Percentiles rank a stretch among this genome's conserved stretches.
These are phyloP conservation scores for Kuraishia hungarica DNA, from an alignment of 805 yeast genomes.

Conservation along the genomic window DNA sequence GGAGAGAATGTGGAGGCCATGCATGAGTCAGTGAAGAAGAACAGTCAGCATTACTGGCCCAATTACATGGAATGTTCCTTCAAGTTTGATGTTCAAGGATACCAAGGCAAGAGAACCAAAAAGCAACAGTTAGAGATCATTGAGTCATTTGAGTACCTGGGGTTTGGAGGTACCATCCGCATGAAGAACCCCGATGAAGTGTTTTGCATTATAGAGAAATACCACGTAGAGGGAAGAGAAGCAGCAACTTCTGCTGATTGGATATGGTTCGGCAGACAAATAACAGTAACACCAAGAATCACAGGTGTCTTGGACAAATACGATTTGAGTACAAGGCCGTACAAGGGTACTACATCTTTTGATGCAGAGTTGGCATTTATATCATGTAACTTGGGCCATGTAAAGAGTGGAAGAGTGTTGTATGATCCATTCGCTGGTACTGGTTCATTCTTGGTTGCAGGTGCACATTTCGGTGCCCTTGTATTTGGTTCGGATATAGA, in stretches of 20 bases:
- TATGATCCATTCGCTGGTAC: constrained; percentile 98
- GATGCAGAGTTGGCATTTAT: constrained; percentile 89
- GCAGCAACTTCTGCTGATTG: constrained; percentile 44
- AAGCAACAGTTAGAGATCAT: constrained; percentile 50
- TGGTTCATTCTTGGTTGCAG: constrained; percentile 87
- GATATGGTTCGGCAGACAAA: constrained; percentile 70
- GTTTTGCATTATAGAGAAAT: constrained; percentile 68
- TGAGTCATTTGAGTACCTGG: constrained; percentile 63
- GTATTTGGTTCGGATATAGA: constrained; percentile 90
- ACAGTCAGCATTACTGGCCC: constrained; percentile 17
- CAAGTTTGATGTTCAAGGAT: constrained; percentile 77
- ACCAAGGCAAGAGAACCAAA: constrained; percentile 54
- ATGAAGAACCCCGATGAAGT: constrained; percentile 69
- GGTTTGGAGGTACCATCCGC: constrained; percentile 66
- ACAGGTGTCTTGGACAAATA: constrained; percentile 63
- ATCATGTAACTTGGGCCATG: constrained; percentile 81
- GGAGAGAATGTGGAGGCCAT: constrained; percentile 49
- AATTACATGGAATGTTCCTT: constrained; percentile 43
- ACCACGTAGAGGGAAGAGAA: constrained; percentile 20
- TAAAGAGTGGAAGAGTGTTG: constrained; percentile 51
- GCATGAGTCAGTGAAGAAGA: constrained; percentile 39
- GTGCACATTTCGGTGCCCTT: constrained; percentile 73
- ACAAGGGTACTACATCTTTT: constrained; percentile 93
- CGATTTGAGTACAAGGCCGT: constrained; percentile 74
- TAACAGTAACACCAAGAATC: constrained; percentile 52